Evolutionary conservation across 164 flowering plant species (phyloP).

Genomic region (Stephania cephalantha): DNA sequence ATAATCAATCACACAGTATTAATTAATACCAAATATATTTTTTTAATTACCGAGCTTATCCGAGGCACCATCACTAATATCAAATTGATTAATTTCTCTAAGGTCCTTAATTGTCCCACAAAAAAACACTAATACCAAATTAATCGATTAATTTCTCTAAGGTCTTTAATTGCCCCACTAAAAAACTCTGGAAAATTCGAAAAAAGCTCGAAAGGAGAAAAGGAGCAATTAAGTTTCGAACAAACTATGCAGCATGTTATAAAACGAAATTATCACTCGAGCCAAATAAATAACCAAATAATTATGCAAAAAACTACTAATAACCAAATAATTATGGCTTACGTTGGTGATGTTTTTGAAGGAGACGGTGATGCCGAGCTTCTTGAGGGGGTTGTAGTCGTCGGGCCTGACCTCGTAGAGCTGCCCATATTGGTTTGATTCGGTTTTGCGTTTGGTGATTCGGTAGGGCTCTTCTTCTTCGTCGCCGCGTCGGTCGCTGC

Average conservation of each 20-base stretch:
- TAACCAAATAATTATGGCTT: background rate
- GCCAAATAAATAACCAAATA: background rate
- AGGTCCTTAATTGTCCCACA: too few species aligned
- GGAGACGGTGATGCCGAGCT: conserved; percentile 28
- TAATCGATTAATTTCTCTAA: background rate
- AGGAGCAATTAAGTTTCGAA: too few species aligned
- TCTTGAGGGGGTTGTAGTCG: conserved; percentile 25
- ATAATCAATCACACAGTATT: background rate
- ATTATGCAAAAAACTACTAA: background rate
- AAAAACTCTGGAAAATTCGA: too few species aligned
- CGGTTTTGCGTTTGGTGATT: conserved; percentile 22
- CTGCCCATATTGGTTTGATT: conserved; percentile 32
- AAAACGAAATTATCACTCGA: too few species aligned
- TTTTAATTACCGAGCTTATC: too few species aligned
- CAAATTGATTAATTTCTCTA: too few species aligned
- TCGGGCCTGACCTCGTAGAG: conserved; percentile 22
- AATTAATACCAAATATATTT: too few species aligned
- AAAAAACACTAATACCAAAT: background rate
- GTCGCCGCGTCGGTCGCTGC: background rate
- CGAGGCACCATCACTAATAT: too few species aligned
- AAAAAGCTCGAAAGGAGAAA: too few species aligned
- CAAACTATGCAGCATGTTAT: too few species aligned
- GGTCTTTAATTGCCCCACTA: background rate
- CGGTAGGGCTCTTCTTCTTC: conserved; percentile 25
- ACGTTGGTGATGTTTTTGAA: conserved; percentile 37